These are phyloP conservation scores for Scedosporium minutisporum DNA, from an alignment of 2,329 filamentous ascomycete genomes.

Conservation along the genomic window DNA sequence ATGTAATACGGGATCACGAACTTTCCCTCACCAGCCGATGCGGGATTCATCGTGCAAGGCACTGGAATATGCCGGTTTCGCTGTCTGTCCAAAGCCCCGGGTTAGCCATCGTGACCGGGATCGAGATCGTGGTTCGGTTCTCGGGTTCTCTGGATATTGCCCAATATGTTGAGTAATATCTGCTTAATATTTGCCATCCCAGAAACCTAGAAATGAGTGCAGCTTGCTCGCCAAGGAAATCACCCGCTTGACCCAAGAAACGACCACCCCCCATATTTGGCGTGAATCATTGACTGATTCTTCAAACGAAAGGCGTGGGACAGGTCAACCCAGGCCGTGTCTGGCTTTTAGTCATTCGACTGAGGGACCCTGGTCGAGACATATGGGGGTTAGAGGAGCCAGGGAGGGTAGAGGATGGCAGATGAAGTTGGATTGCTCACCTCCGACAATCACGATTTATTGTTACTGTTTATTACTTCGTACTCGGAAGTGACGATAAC, in stretches of 20 bases:
- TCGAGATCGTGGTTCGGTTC: not conserved
- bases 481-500: too few species aligned
- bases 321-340: not conserved
- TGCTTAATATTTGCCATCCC: not conserved
- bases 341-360: not conserved
- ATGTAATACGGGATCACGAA: too few species aligned
- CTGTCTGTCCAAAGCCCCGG: not conserved
- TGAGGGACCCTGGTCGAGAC: not conserved
- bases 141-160: not conserved
- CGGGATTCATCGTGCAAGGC: too few species aligned
- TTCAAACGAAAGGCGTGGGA: not conserved
- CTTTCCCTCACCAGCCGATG: too few species aligned
- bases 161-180: conserved; percentile 1
- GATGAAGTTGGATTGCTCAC: too few species aligned
- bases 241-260: not conserved
- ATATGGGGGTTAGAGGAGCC: not conserved
- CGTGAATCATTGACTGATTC: not conserved
- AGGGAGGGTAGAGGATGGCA: too few species aligned
- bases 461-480: too few species aligned
- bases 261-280: not conserved
- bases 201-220: not conserved
- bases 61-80: not conserved
- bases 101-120: not conserved
- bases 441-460: too few species aligned
- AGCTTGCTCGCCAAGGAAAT: not conserved